Base-by-base conservation (phyloP, 371 early-diverging fungal species). In the Syncephalastrum racemosum region DNA sequence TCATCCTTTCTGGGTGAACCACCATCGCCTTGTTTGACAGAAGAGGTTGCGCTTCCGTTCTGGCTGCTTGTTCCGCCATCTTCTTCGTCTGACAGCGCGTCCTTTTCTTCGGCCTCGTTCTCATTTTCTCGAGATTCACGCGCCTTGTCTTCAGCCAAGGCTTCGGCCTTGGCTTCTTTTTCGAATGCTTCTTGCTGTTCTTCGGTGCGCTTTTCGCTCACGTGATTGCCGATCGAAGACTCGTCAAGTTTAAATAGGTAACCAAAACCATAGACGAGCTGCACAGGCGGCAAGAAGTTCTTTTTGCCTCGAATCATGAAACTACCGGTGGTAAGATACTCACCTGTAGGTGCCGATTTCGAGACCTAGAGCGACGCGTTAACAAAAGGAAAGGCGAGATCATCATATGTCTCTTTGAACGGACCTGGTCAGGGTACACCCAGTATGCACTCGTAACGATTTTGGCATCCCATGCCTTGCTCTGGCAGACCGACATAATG, bases 281-380 rank as follows among this genome's bases (percentile, higher is more conserved):
- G 96, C 4, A 91, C 86, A 14, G 98, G 96, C 19, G 99, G 99
- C 57, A 94, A 75, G 63, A 85, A 96, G 71, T 94, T 95, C 79
- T 99, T 99, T 71, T 93, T 94, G 48, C 99, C 99, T 47, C 92
- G 86, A 62, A 99, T 94, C 92, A 96, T 94, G 72, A 99, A 99
- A 62, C 90, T 88, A 36, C 99, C 99, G 0, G 97, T 94, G 1
- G 91, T 83, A 49, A 99, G 71, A 66, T 90, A 97, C 69, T 99
- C 99, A 23, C 99, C 99, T 3, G 96, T 90, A 0, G 98, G 97
- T 13, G 99, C 96, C 3, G 94, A 88, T 71, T 98, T 98, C 47
- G 93, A 91, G 6, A 97, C 97, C 60, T 62, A 24, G 5, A 20
- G 45, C 8, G 14, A 20, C 48, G 20, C 3, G n/a, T 40, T 25